Evolutionary conservation across 192 early-diverging fungal genomes (phyloP).

Genomic region (Oehlia diaphana): DNA sequence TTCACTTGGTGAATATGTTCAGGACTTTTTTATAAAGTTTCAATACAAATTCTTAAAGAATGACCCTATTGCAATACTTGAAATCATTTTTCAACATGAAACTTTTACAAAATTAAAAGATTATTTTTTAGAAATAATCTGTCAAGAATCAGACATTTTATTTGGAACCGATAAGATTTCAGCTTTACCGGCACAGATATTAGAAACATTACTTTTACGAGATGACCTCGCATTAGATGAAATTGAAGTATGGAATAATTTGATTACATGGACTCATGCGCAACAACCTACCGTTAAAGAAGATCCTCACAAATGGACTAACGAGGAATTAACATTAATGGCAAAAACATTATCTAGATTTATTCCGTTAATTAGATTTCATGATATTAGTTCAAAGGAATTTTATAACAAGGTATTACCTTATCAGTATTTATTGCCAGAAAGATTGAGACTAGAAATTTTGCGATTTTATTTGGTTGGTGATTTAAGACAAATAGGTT

Average conservation of each 20-base stretch:
- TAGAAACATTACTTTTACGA: neutral
- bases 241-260: neutral
- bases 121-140: neutral
- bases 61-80: neutral
- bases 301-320: neutral
- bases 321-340: too few relatives aligned
- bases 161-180: neutral
- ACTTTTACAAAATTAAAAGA: neutral
- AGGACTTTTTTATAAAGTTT: neutral
- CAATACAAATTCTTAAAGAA: neutral
- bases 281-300: neutral
- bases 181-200: neutral
- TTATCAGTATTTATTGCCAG: neutral
- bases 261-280: neutral
- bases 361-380: neutral
- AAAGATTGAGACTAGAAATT: neutral
- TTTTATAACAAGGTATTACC: neutral
- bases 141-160: neutral
- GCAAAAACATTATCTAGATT: too few relatives aligned
- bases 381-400: neutral
- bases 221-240: neutral
- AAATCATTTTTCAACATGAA: neutral
- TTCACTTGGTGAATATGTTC: neutral
- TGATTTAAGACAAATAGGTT: too few relatives aligned
- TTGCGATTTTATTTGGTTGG: neutral